A percentile compares a stretch with the other conserved stretches of the same genome.
Evolutionary conservation across 2,329 filamentous ascomycete genomes (phyloP).

Genomic region (Reticulascus tulasneorum): DNA sequence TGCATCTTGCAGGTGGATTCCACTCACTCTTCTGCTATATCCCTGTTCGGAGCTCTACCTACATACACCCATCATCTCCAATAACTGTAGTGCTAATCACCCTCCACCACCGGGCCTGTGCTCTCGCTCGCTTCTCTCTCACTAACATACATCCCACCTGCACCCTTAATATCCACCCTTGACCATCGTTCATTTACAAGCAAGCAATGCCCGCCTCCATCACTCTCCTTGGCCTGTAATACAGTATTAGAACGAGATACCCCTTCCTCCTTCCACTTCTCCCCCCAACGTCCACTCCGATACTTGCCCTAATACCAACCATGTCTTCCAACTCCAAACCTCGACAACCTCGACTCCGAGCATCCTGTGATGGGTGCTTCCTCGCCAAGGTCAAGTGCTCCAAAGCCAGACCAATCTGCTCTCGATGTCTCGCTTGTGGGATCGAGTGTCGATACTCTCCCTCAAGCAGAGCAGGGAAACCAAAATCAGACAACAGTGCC

Average conservation of each 20-base stretch:
- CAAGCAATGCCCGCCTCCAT: slow-evolving; percentile 7
- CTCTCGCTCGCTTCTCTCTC: slow-evolving; percentile 7
- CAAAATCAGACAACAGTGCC: slow-evolving; percentile 31
- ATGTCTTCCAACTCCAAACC: slow-evolving; percentile 22
- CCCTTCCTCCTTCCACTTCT: slow-evolving; percentile 2
- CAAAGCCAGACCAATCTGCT: slow-evolving; percentile 49
- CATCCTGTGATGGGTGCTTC: slow-evolving; percentile 52
- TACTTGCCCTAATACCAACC: slow-evolving; percentile 8
- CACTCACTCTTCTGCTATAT: slow-evolving; percentile 6
- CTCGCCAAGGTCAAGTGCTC: slow-evolving; percentile 54
- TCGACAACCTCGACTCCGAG: slow-evolving; percentile 38
- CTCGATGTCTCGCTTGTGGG: slow-evolving; percentile 46
- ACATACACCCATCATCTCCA: slow-evolving; percentile 6
- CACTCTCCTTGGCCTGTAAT: slow-evolving; percentile 4
- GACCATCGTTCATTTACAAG: slow-evolving; percentile 12
- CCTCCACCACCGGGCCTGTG: slow-evolving; percentile 6
- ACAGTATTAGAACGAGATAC: slow-evolving; percentile 11
- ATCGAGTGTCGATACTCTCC: slow-evolving; percentile 49
- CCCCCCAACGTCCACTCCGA: background rate
- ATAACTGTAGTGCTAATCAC: slow-evolving; percentile 11
- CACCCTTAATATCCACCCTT: slow-evolving; percentile 11
- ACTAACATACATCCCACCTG: slow-evolving; percentile 13
- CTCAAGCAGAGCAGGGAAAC: slow-evolving; percentile 46
- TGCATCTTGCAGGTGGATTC: slow-evolving; percentile 9
- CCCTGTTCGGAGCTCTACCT: slow-evolving; percentile 11